Base-by-base conservation (phyloP, 164 flowering plant genomes). In the Dillenia turbinata region DNA sequence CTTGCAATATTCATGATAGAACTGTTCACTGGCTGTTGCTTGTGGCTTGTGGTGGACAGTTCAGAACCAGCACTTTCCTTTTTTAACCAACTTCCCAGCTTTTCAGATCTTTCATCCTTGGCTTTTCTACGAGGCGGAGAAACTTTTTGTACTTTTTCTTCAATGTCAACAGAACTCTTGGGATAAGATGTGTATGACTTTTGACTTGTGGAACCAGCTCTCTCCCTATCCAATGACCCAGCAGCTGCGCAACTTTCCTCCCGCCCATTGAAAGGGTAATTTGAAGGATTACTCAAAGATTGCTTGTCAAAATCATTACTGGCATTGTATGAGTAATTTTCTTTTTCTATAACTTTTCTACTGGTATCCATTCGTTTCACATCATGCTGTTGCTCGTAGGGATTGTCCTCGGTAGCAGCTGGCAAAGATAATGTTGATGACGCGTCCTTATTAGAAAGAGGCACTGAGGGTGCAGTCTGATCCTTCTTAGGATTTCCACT, bases 101-200 rank as follows among this genome's bases (percentile, higher is more conserved):
- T 87, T 63, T 90, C 97, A 60, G 81, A 46, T 72, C 74, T 87
- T 56, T 87, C 96, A 65, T 90, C 97, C 70, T 75, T 82, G 7
- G 60, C 76, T 82, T 89, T 91, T 67, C 96, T 81, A 50, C 85
- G 90, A 57, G 96, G 89, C 49, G 97, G 96, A 49, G 99, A 94
- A 19, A 84, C 96, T 78, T 84, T 88, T 59, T 79, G 86, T 57
- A 81, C 88, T 70, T 75, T 88, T 60, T 86, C 97, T 63, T 79
- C 90, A 52, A 71, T 58, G 57, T 83, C 87, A 65, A 57, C 68
- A 3, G 80, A 62, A 62, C 63, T 83, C 67, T 74, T 83, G 44
- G 79, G 49, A 72, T 69, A 71, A 12, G 83, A 63, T 14, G 66
- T 61, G 52, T 67, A 56, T 47, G 51, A 16, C 55, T 76, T 84